Evolutionary conservation across 495 filamentous ascomycete species (phyloP).

Genomic region (Elasticomyces elasticus): DNA sequence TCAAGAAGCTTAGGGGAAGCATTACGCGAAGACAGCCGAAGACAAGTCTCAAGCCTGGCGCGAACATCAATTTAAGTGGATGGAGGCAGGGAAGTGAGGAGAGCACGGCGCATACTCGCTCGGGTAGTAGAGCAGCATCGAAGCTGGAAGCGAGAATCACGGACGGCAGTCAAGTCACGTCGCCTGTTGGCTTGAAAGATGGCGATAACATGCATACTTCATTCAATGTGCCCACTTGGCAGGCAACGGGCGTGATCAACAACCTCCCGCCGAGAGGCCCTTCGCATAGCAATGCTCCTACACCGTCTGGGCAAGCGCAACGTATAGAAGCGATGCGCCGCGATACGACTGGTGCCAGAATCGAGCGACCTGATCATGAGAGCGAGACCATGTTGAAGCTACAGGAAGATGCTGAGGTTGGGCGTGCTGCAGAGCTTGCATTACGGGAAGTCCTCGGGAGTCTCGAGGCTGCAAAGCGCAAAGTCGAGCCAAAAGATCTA

Average conservation of each 20-base stretch:
- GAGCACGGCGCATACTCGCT: slow-evolving; percentile 3
- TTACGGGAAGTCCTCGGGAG: slow-evolving; percentile 69
- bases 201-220: slow-evolving; percentile 40
- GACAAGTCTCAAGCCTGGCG: slow-evolving; percentile 21
- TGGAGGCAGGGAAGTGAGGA: slow-evolving; percentile 29
- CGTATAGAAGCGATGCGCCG: slow-evolving; percentile 13
- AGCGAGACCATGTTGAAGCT: slow-evolving; percentile 9
- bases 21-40: slow-evolving; percentile 76
- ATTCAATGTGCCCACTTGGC: slow-evolving; percentile 60
- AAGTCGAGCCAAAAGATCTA: slow-evolving; percentile 13
- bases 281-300: neutral
- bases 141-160: neutral
- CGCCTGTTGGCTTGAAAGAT: slow-evolving; percentile 16
- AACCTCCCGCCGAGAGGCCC: slow-evolving; percentile 45
- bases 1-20: slow-evolving; percentile 63
- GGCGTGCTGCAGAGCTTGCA: slow-evolving; percentile 72
- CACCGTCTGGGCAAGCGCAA: slow-evolving; percentile 10
- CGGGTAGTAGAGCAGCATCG: neutral
- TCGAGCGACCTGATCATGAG: slow-evolving; percentile 8
- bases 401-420: slow-evolving; percentile 35
- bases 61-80: slow-evolving; percentile 1
- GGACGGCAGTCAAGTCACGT: slow-evolving; percentile 7
- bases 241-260: slow-evolving; percentile 73
- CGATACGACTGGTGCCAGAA: slow-evolving; percentile 5
- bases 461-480: slow-evolving; percentile 67